phyloP scores from a whole-genome alignment of 495 filamentous ascomycete species.

The Chaetomium fimeti region DNA sequence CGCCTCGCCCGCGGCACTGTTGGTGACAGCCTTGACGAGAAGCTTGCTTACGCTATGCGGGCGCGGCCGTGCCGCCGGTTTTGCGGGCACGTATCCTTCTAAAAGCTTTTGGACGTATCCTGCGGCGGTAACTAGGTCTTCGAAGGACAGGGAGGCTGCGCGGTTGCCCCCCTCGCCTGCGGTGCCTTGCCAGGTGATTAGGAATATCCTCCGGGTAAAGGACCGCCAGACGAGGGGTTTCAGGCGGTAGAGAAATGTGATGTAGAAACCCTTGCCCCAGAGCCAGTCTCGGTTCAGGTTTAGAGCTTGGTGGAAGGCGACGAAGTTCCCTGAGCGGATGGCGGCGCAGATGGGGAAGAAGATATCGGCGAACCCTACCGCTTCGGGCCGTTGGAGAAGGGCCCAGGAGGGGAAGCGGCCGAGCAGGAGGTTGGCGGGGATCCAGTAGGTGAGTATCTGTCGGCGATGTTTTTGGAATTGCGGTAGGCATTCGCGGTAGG shows the following conservation, averaged over 20 bases:
- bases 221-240: slow-evolving; percentile 83
- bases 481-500: slow-evolving; percentile 74
- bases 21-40: slow-evolving; percentile 44
- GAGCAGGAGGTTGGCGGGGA: slow-evolving; percentile 77
- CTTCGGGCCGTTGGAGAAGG: slow-evolving; percentile 70
- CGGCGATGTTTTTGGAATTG: slow-evolving; percentile 68
- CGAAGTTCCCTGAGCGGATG: slow-evolving; percentile 76
- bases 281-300: slow-evolving; percentile 63
- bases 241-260: slow-evolving; percentile 68
- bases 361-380: slow-evolving; percentile 61
- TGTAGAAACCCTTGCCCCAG: slow-evolving; percentile 67
- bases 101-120: slow-evolving; percentile 51
- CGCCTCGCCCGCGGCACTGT: slow-evolving; percentile 31
- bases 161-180: slow-evolving; percentile 51
- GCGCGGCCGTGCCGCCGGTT: slow-evolving; percentile 26
- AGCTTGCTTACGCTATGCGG: slow-evolving; percentile 35
- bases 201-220: slow-evolving; percentile 72
- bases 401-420: slow-evolving; percentile 73
- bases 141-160: slow-evolving; percentile 58
- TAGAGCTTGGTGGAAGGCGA: slow-evolving; percentile 69
- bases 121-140: slow-evolving; percentile 54
- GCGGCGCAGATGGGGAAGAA: slow-evolving; percentile 73
- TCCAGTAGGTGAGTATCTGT: slow-evolving; percentile 79
- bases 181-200: slow-evolving; percentile 54
- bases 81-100: slow-evolving; percentile 48